A percentile compares a stretch with the other conserved stretches of the same genome.
Evolutionary conservation across 1,139 yeast species (phyloP).

Genomic region (Magnusiomyces sp.): DNA sequence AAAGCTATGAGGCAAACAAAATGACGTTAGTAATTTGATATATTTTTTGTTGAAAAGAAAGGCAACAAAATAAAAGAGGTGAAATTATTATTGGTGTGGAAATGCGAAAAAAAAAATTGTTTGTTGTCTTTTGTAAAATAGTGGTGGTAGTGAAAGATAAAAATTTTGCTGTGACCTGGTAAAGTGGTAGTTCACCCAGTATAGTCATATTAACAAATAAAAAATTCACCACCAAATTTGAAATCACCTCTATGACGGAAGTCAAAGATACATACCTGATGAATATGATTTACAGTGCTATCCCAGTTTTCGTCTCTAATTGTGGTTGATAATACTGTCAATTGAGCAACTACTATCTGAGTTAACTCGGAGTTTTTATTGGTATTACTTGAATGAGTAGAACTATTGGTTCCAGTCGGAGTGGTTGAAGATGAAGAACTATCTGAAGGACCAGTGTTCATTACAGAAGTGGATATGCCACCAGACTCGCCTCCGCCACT

Average conservation of each 20-base stretch:
- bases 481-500: slow-evolving; percentile 11
- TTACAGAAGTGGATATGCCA: slow-evolving; percentile 4
- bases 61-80: not conserved
- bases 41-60: too few species aligned
- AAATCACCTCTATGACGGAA: slow-evolving; percentile 4
- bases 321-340: slow-evolving; percentile 44
- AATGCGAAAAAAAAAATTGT: not conserved
- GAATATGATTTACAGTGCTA: slow-evolving; percentile 40
- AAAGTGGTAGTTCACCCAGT: too few species aligned
- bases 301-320: slow-evolving; percentile 38
- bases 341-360: slow-evolving; percentile 45
- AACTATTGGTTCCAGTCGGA: too few species aligned
- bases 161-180: too few species aligned
- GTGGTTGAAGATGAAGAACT: not conserved
- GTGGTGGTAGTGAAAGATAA: not conserved
- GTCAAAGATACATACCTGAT: slow-evolving; percentile 24
- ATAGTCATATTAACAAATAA: too few species aligned
- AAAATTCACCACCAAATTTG: not conserved
- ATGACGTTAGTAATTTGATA: not conserved
- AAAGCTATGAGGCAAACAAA: slow-evolving; percentile 28
- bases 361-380: slow-evolving; percentile 29
- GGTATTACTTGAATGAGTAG: too few species aligned
- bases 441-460: not conserved
- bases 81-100: not conserved
- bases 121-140: not conserved